Evolutionary conservation across 129 eudicot genomes (phyloP).

Genomic region (Flaveria robusta): DNA sequence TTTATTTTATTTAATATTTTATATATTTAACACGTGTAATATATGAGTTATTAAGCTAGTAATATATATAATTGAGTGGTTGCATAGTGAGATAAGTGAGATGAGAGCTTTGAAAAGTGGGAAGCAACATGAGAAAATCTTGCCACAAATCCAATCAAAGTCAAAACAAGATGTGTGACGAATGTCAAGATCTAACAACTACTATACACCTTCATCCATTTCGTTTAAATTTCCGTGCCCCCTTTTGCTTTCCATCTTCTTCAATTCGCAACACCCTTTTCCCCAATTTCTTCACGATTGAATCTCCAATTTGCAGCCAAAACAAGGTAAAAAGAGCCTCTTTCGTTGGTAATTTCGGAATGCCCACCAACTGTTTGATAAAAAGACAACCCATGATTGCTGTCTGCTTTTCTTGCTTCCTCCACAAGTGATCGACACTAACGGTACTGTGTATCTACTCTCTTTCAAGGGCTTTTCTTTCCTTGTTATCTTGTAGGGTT

Average conservation of each 20-base stretch:
- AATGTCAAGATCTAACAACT: slow-evolving; percentile 42
- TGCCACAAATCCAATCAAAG: slow-evolving; percentile 35
- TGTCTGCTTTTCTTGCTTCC: slow-evolving; percentile 55
- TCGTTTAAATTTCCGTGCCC: not conserved
- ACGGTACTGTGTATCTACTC: slow-evolving; percentile 15
- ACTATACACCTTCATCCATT: not conserved
- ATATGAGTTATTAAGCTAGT: no score
- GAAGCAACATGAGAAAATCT: slow-evolving; percentile 28
- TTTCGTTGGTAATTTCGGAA: not conserved
- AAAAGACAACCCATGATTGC: slow-evolving; percentile 31
- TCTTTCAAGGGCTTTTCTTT: slow-evolving; percentile 11
- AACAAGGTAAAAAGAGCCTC: slow-evolving; percentile 11
- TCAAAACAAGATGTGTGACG: slow-evolving; percentile 29
- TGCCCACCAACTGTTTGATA: slow-evolving; percentile 28
- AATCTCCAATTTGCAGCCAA: slow-evolving; percentile 9
- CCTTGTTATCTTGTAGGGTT: slow-evolving; percentile 14
- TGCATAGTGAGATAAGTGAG: no score
- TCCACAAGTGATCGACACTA: slow-evolving; percentile 55
- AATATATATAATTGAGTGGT: not conserved
- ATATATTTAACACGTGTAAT: no score
- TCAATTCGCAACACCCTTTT: not conserved
- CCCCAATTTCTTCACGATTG: not conserved
- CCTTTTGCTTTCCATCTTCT: slow-evolving; percentile 21
- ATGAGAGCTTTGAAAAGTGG: slow-evolving; percentile 34
- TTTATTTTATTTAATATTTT: no score